These are phyloP conservation scores for Lipomyces spencermartinsiae DNA, from an alignment of 805 yeast species.

Conservation along the genomic window DNA sequence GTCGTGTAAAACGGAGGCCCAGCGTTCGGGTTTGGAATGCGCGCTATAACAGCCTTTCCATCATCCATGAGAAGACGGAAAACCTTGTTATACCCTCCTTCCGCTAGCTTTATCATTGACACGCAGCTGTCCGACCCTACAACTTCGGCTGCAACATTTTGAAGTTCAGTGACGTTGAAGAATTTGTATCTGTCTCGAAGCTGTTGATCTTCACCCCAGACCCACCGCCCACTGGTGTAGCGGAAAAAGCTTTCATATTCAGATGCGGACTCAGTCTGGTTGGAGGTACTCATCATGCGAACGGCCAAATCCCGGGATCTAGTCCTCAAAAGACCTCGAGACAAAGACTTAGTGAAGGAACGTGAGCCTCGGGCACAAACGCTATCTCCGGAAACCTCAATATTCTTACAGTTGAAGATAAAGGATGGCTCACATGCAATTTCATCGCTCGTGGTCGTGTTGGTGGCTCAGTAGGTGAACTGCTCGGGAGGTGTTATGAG, in stretches of 20 bases:
- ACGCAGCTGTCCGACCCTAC: background rate
- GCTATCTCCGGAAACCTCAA: too few relatives aligned
- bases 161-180: background rate
- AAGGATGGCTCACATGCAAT: too few relatives aligned
- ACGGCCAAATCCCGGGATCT: too few relatives aligned
- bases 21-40: background rate
- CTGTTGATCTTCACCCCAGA: background rate
- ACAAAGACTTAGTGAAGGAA: too few relatives aligned
- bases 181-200: background rate
- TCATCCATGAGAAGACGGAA: background rate
- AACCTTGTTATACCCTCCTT: background rate
- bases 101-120: background rate
- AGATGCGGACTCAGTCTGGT: too few relatives aligned
- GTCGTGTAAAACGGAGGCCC: background rate
- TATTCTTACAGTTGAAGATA: too few relatives aligned
- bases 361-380: too few relatives aligned
- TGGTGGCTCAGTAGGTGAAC: too few relatives aligned
- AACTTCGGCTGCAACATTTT: background rate
- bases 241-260: background rate
- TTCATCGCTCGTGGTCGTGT: too few relatives aligned
- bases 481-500: too few relatives aligned
- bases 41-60: background rate
- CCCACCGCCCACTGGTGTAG: background rate
- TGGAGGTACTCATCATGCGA: too few relatives aligned
- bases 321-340: too few relatives aligned